Evolutionary conservation across 1,139 yeast genomes (phyloP).

Genomic region (Pneumocystis wakefieldiae): DNA sequence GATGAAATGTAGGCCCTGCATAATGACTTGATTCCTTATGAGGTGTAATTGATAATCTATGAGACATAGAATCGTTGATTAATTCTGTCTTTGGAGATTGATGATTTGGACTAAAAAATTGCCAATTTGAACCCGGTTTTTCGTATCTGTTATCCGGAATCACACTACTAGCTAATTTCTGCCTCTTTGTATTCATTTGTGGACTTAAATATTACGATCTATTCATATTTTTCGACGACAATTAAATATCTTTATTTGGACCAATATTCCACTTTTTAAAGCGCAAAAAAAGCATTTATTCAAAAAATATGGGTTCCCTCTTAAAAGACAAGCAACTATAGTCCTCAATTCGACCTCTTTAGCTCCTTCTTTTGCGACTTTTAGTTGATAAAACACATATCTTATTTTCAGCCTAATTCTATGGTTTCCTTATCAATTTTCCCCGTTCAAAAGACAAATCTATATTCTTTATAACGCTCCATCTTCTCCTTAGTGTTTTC

Average conservation of each 20-base stretch:
- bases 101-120: background rate
- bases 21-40: slow-evolving; percentile 5
- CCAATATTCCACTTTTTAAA: background rate
- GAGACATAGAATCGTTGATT: background rate
- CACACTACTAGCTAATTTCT: background rate
- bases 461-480: background rate
- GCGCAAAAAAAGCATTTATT: background rate
- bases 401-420: background rate
- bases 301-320: background rate
- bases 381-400: background rate
- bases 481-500: too few relatives aligned
- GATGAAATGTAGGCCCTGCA: slow-evolving; percentile 31
- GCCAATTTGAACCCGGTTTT: background rate
- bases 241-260: background rate
- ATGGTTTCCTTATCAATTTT: background rate
- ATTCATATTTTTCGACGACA: background rate
- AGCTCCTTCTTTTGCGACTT: background rate
- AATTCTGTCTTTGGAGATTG: background rate
- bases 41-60: background rate
- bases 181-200: background rate
- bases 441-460: background rate
- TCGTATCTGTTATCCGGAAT: background rate
- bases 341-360: background rate
- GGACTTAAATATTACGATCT: background rate
- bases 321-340: background rate